Evolutionary conservation across 2,329 filamentous ascomycete species (phyloP), one percentile per base, ranked within the genome.

Genomic region (Trichoderma harzianum): DNA sequence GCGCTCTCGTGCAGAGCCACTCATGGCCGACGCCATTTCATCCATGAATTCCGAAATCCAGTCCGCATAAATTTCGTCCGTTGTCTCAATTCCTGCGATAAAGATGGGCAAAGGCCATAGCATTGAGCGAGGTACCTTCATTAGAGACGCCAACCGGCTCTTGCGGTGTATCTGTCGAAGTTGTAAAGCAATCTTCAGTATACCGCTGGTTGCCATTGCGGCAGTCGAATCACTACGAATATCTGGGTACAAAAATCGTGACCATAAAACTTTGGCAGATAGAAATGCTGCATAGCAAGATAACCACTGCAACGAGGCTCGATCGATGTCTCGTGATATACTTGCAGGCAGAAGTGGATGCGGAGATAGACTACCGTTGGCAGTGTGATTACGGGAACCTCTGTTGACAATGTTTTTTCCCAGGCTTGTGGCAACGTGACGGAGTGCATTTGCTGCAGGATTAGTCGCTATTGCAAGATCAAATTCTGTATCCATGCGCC

Each of bases 71-170:
- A 66, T 65, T 14, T 65, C 61, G 21, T 71, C 69, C 10, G 61
- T 71, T 8, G 69, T 71, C 30, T 71, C 69, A 11, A 71, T 64
- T 28, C 58, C 69, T 16, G 69, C 58, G 11, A 70, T 57, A n/a
- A 64, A 57, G 10, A 70, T 47, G 10, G 69, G 69, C 28, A 70
- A 32, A 14, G 69, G 69, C 69, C 69, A 70, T 14, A 70, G 28
- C 69, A 70, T 70, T n/a, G 69, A 65, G 28, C 69, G 36, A n/a
- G 69, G 69, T 4, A 63, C 24, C 47, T 63, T 64, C 16, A 18
- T 32, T 34, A 24, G 18, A 39, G 69, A 36, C 10, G 69, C 34
- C 28, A 63, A 16, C 8, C n/a, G 39, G 36, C 51, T 11, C n/a
- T 55, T n/a, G 10, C 34, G 30, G 26, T 47, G n/a, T 8, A 34